phyloP scores from a whole-genome alignment of 495 filamentous ascomycete genomes.

The Hypoxylon cercidicola region DNA sequence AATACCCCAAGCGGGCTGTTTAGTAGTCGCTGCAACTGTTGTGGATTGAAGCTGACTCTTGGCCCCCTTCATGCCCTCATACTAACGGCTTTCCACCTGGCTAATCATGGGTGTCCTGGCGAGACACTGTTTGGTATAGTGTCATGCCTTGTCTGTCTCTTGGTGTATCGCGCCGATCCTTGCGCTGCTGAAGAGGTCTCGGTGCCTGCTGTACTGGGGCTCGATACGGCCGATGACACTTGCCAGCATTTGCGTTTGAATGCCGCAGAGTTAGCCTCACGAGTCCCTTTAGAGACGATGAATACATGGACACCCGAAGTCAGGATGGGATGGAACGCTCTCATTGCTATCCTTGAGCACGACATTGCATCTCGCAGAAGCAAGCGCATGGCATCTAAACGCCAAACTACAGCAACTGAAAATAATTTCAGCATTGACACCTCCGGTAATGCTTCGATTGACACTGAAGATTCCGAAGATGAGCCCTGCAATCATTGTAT shows the following conservation, averaged over 20 bases:
- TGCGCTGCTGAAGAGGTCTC: conserved; percentile 5
- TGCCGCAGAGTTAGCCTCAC: conserved; percentile 10
- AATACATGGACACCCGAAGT: conserved; percentile 8
- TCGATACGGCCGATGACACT: neutral
- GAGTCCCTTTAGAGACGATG: neutral
- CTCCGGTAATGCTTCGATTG: neutral
- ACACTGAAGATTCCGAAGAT: neutral
- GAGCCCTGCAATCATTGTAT: neutral
- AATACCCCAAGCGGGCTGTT: conserved; percentile 52
- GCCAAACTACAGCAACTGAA: neutral
- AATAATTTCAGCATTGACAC: neutral
- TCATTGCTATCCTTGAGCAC: conserved; percentile 16
- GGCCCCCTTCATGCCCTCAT: conserved; percentile 53
- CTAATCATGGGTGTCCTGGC: conserved; percentile 43
- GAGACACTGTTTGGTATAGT: conserved; percentile 56
- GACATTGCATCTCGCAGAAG: neutral
- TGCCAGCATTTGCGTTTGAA: conserved; percentile 20
- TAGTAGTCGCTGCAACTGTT: conserved; percentile 45
- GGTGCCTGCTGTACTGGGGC: conserved; percentile 10
- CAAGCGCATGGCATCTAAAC: neutral
- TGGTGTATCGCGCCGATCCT: conserved; percentile 44
- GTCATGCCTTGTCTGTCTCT: conserved; percentile 51
- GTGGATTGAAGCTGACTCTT: conserved; percentile 47
- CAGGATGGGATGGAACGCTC: conserved; percentile 4
- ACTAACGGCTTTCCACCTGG: conserved; percentile 48